These are phyloP conservation scores for Hyphodiscus hymeniophilus DNA, from an alignment of 495 filamentous ascomycete species.

Conservation along the genomic window DNA sequence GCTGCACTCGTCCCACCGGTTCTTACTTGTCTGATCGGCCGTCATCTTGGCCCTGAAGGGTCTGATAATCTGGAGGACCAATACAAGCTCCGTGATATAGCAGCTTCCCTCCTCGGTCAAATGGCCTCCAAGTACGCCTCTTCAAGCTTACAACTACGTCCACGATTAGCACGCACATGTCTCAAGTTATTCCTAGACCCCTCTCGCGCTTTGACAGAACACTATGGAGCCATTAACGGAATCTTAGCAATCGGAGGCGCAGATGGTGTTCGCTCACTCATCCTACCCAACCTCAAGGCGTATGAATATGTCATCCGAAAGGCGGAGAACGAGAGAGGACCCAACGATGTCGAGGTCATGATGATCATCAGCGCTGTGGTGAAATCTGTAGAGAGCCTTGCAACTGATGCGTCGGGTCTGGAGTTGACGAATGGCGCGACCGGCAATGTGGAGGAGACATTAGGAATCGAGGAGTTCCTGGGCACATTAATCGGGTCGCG, in stretches of 20 bases:
- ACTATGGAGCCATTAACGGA: slow-evolving; percentile 80
- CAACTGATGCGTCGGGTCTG: slow-evolving; percentile 25
- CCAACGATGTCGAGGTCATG: slow-evolving; percentile 36
- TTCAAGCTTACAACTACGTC: slow-evolving; percentile 67
- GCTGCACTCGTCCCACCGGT: slow-evolving; percentile 80
- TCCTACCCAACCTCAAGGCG: slow-evolving; percentile 70
- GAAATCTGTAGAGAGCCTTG: slow-evolving; percentile 37
- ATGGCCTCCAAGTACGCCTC: slow-evolving; percentile 69
- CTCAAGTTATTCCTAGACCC: slow-evolving; percentile 87
- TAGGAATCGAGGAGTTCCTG: slow-evolving; percentile 47
- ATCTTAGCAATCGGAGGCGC: slow-evolving; percentile 65
- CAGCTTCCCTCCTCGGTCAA: slow-evolving; percentile 66
- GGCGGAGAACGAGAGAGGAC: slow-evolving; percentile 49
- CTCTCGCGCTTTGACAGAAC: slow-evolving; percentile 64
- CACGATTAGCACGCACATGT: slow-evolving; percentile 83
- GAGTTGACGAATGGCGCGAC: slow-evolving; percentile 36
- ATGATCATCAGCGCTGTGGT: slow-evolving; percentile 53
- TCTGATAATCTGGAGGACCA: slow-evolving; percentile 43
- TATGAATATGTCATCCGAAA: slow-evolving; percentile 62
- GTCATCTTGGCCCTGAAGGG: slow-evolving; percentile 58
- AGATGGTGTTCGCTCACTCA: slow-evolving; percentile 69
- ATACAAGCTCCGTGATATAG: slow-evolving; percentile 74
- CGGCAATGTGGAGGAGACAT: slow-evolving; percentile 33
- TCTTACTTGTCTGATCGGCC: slow-evolving; percentile 83
- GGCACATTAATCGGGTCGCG: slow-evolving; percentile 49